These are phyloP conservation scores for Cucurbita moschata DNA, from an alignment of 306 rosid species.

Conservation along the genomic window DNA sequence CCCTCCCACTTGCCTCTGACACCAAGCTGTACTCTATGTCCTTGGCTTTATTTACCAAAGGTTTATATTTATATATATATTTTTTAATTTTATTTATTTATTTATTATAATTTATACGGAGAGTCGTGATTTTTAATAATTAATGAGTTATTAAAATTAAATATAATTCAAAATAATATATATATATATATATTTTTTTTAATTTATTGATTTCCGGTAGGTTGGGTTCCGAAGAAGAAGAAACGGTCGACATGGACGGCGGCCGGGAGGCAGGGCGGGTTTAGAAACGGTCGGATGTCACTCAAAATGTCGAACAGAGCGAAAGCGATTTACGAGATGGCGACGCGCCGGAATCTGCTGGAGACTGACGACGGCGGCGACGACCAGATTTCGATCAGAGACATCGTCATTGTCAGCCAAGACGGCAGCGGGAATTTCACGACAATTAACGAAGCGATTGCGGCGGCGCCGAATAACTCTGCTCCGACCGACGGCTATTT, in stretches of 20 bases:
- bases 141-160: no score
- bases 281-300: conserved; percentile 51
- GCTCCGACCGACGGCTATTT: conserved; percentile 36
- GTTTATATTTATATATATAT: neutral
- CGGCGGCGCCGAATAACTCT: conserved; percentile 72
- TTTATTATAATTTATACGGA: neutral
- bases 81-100: neutral
- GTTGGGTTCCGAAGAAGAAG: conserved; percentile 46
- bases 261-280: conserved; percentile 20
- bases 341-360: conserved; percentile 45
- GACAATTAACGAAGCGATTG: conserved; percentile 63
- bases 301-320: conserved; percentile 47
- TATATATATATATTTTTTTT: no score
- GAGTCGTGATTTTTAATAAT: no score
- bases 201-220: neutral
- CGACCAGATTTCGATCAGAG: conserved; percentile 29
- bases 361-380: conserved; percentile 9
- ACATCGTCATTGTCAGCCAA: conserved; percentile 53
- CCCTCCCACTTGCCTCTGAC: conserved; percentile 48
- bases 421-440: conserved; percentile 70
- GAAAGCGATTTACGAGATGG: conserved; percentile 43
- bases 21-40: conserved; percentile 74
- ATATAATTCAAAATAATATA: no score
- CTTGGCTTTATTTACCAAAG: conserved; percentile 48
- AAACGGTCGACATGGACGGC: conserved; percentile 15